phyloP scores from a whole-genome alignment of 108 stramenopile genomes.

The Cylindrotheca fusiformis region DNA sequence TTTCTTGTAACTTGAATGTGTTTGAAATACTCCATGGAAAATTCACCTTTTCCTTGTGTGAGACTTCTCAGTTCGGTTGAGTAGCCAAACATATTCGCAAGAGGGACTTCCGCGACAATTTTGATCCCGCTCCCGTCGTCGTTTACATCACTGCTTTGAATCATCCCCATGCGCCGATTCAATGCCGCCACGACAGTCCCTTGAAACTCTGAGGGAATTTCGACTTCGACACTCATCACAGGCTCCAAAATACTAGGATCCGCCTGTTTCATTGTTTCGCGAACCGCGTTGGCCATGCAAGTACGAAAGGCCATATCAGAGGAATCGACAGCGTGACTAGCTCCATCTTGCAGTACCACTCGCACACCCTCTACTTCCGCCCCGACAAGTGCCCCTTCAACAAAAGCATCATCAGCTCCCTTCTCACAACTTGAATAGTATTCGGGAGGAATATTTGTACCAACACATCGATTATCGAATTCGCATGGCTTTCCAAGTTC shows the following conservation, averaged over 20 bases:
- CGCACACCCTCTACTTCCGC: slow-evolving; percentile 91
- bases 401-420: slow-evolving; percentile 90
- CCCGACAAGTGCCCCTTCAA: slow-evolving; percentile 91
- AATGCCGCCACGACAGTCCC: slow-evolving; percentile 92
- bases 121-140: slow-evolving; percentile 89
- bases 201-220: slow-evolving; percentile 96
- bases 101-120: slow-evolving; percentile 89
- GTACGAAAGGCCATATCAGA: slow-evolving; percentile 97
- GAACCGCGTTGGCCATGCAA: slow-evolving; percentile 91
- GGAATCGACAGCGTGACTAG: slow-evolving; percentile 95
- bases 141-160: slow-evolving; percentile 88
- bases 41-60: slow-evolving; percentile 99
- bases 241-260: slow-evolving; percentile 92
- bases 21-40: slow-evolving; percentile 97
- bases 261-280: slow-evolving; percentile 86
- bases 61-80: slow-evolving; percentile 92
- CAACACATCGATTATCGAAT: slow-evolving; percentile 92
- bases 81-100: slow-evolving; percentile 96
- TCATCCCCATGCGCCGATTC: slow-evolving; percentile 93
- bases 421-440: slow-evolving; percentile 95
- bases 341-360: slow-evolving; percentile 93
- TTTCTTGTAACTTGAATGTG: slow-evolving; percentile 86
- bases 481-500: slow-evolving; percentile 70
- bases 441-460: slow-evolving; percentile 98
- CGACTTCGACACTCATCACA: slow-evolving; percentile 93